Evolutionary conservation across 805 yeast genomes (phyloP).

Genomic region (Candida dendrica): DNA sequence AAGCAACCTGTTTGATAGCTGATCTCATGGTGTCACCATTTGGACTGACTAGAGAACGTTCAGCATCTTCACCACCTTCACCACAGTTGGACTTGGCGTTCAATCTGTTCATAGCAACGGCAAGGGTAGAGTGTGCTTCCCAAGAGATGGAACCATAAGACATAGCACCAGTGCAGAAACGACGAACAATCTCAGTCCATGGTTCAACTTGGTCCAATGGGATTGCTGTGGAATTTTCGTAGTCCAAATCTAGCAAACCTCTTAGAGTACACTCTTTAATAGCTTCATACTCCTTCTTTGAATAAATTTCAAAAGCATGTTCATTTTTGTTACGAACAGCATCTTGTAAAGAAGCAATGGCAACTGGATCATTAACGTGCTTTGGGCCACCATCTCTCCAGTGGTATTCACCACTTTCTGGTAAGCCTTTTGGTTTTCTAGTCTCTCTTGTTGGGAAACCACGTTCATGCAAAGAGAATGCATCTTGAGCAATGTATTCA

Average conservation of each 20-base stretch:
- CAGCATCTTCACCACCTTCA: constrained; percentile 99
- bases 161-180: constrained; percentile 99
- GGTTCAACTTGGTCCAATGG: constrained; percentile 98
- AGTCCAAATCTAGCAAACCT: constrained; percentile 90
- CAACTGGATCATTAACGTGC: constrained; percentile 90
- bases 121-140: constrained; percentile 97
- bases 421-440: constrained; percentile 60
- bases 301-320: constrained; percentile 82
- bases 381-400: constrained; percentile 99
- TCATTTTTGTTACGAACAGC: constrained; percentile 98
- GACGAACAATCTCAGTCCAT: constrained; percentile 96
- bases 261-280: constrained; percentile 88
- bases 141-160: constrained; percentile 97
- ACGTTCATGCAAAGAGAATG: constrained; percentile 85
- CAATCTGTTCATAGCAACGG: constrained; percentile 96
- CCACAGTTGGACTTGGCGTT: constrained; percentile 98
- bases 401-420: constrained; percentile 95
- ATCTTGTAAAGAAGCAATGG: constrained; percentile 92
- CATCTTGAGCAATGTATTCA: constrained; percentile 94
- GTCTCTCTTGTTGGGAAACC: constrained; percentile 80
- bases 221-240: constrained; percentile 58
- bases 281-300: constrained; percentile 86
- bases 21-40: constrained; percentile 98
- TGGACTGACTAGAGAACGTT: constrained; percentile 68
- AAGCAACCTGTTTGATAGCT: constrained; percentile 96